These are phyloP conservation scores for Pythium angustatum DNA, from an alignment of 352 stramenopile genomes.

Conservation along the genomic window DNA sequence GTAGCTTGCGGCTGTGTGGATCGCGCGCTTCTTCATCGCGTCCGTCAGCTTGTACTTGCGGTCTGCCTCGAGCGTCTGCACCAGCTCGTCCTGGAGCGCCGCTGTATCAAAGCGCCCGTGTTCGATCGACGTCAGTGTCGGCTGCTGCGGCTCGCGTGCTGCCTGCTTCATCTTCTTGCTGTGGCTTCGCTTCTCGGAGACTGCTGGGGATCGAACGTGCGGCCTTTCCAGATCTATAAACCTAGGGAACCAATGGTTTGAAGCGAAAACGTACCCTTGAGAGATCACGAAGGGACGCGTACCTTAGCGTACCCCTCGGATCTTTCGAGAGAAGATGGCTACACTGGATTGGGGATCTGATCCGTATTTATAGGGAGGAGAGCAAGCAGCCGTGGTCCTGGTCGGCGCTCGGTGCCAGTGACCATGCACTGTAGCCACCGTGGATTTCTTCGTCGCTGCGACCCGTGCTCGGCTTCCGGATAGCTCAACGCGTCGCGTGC, in stretches of 20 bases:
- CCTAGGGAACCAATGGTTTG: constrained; percentile 9
- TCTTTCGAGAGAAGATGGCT: constrained; percentile 6
- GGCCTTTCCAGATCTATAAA: constrained; percentile 33
- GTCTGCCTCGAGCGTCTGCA: constrained; percentile 73
- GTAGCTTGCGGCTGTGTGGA: constrained; percentile 81
- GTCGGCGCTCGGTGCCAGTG: background rate
- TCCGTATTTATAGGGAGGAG: constrained; percentile 25
- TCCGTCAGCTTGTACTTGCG: constrained; percentile 85
- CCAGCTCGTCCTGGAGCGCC: constrained; percentile 71
- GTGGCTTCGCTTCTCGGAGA: background rate
- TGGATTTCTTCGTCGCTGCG: too few relatives aligned
- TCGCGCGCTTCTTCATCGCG: constrained; percentile 87
- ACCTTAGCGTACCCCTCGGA: background rate
- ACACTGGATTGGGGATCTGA: constrained; percentile 20
- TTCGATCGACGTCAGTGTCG: constrained; percentile 68
- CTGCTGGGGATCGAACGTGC: background rate
- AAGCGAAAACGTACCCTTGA: background rate
- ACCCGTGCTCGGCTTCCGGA: too few relatives aligned
- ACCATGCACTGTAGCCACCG: background rate
- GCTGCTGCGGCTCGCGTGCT: constrained; percentile 23
- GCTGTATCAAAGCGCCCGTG: constrained; percentile 75
- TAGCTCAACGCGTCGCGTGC: constrained; percentile 15
- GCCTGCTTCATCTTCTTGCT: constrained; percentile 31
- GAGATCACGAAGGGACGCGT: constrained; percentile 14
- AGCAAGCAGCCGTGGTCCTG: constrained; percentile 1